Evolutionary conservation across 345 rosid genomes (phyloP), one percentile per base, ranked within the genome.

Genomic region (Salix udensis): DNA sequence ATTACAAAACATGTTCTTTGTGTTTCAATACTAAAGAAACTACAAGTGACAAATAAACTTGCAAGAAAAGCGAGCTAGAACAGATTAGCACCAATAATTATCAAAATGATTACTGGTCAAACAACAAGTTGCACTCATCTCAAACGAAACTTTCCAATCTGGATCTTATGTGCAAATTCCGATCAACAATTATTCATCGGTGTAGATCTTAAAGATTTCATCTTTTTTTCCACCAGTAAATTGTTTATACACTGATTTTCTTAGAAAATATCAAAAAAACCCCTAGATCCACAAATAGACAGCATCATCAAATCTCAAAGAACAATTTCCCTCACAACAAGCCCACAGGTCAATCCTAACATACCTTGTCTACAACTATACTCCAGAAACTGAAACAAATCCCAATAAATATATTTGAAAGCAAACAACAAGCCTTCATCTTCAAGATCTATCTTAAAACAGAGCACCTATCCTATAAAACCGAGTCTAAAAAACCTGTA

Each of bases 281-380:
- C 6, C 18, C 30, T 16, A 23, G 36, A 69, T 23, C 72, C 19
- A 46, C 30, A 15, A 26, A 58, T 11, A 14, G 64, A 12, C 8
- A 40, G 34, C 65, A 13, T 15, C 55, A 40, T 18, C 15, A 24
- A 18, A 4, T 36, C 65, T 16, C 6, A 53, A 10, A 39, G 21
- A 68, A 67, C 66, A 12, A 50, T 37, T 18, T 7, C 2, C 10
- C 67, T 75, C 7, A 34, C 4, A 19, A 34, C 42, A 31, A 60
- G 9, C 5, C 42, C 40, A 28, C 26, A 6, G 2, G 37, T 58
- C 13, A 68, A 19, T 11, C 36, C 26, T 48, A 64, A 62, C 13
- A 60, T 44, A 34, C 24, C 73, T 50, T 67, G 81, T 75, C 77
- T 68, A 67, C 37, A 40, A 7, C 28, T 10, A 50, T 40, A 53